These are phyloP conservation scores for Pyrus bretschneideri DNA, from an alignment of 306 rosid genomes.

Conservation along the genomic window DNA sequence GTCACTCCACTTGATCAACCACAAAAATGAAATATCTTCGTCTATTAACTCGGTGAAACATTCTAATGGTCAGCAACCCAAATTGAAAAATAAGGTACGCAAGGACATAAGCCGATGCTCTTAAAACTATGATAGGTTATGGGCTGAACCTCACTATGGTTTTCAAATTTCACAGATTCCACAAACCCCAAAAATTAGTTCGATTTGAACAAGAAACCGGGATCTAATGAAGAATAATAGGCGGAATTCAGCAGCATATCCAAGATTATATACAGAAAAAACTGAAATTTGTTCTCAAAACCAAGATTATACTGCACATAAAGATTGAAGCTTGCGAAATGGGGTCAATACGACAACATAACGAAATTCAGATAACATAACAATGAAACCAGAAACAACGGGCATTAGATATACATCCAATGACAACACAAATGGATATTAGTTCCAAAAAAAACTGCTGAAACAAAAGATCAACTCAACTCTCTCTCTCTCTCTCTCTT, in stretches of 20 bases:
- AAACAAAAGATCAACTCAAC: not conserved
- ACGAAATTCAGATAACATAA: not conserved
- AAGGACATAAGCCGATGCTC: not conserved
- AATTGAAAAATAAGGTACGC: not conserved
- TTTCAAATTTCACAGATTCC: not conserved
- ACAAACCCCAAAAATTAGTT: not conserved
- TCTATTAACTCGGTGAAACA: not conserved
- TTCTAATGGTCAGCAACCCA: not conserved
- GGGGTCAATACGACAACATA: not conserved
- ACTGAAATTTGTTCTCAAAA: not conserved
- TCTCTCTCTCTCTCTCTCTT: not conserved
- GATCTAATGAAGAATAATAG: not conserved
- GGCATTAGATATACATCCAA: not conserved
- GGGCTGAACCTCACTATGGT: not conserved
- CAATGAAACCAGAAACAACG: not conserved
- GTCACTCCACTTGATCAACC: not conserved
- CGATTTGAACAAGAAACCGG: not conserved
- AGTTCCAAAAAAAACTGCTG: not conserved
- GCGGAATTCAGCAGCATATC: not conserved
- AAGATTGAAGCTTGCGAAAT: not conserved
- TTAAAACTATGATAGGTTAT: not conserved
- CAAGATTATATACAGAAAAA: not conserved
- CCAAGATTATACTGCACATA: not conserved
- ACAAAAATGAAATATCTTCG: not conserved
- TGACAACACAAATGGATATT: not conserved